Conservation (phyloP, 352 stramenopile genomes). For the Blastocystis sp. region DNA sequence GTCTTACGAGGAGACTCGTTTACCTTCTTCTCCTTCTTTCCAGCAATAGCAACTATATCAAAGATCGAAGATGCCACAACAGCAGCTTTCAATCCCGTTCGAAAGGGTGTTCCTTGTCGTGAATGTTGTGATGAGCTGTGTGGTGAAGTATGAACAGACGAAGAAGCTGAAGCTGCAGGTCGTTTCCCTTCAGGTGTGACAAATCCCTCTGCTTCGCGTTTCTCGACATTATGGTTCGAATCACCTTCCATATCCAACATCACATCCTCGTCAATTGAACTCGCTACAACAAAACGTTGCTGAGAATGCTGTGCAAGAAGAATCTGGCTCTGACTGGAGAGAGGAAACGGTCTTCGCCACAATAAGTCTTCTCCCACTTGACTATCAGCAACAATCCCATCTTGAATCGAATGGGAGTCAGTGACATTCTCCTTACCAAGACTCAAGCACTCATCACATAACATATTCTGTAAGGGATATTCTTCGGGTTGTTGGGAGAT, state of each 20-base stretch:
- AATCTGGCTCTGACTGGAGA: not conserved
- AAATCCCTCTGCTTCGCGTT: not conserved
- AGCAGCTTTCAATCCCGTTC: slow-evolving; percentile 5
- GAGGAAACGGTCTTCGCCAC: not conserved
- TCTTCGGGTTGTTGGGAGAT: not conserved
- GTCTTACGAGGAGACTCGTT: not conserved
- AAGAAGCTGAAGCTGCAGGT: not conserved
- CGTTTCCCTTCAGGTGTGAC: slow-evolving; percentile 8
- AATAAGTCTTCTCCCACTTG: not conserved
- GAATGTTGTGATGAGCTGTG: not conserved
- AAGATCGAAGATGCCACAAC: slow-evolving; percentile 35
- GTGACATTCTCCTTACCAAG: not conserved
- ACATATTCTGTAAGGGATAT: not conserved
- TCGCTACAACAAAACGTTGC: not conserved
- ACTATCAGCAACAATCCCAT: slow-evolving; percentile 16
- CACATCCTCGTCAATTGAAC: not conserved
- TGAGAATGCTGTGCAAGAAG: not conserved
- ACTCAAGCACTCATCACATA: not conserved
- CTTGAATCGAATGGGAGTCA: not conserved
- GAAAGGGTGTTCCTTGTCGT: not conserved
- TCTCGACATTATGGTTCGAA: not conserved
- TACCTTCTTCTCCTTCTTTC: slow-evolving; percentile 26
- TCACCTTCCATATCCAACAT: not conserved
- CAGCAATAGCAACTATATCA: not conserved
- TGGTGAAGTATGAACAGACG: no score